Percentiles rank a stretch among this genome's conserved stretches.
phyloP scores from a whole-genome alignment of 1,284 basidiomycete genomes.

The Quambalaria eucalypti region DNA sequence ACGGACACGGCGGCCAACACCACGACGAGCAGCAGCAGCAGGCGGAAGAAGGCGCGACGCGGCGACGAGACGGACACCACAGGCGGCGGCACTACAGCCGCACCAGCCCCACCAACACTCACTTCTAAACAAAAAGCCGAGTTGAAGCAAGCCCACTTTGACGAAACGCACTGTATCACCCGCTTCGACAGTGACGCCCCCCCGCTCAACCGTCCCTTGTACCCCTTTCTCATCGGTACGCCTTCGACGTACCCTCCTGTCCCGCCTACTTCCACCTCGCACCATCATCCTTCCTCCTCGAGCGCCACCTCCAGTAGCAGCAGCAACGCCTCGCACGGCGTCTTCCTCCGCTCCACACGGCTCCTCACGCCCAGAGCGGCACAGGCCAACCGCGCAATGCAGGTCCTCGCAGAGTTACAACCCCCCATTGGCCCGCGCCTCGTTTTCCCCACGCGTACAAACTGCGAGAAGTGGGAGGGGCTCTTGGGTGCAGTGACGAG shows the following conservation, averaged over 20 bases:
- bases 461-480: constrained; percentile 46
- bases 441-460: constrained; percentile 40
- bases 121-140: constrained; percentile 30
- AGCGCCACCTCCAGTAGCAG: constrained; percentile 19
- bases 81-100: neutral
- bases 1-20: neutral
- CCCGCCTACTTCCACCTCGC: too few species aligned
- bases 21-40: neutral
- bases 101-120: constrained; percentile 14
- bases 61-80: neutral
- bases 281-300: too few species aligned
- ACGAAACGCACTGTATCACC: constrained; percentile 39
- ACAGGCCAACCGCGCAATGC: constrained; percentile 24
- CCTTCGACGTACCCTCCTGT: constrained; percentile 36
- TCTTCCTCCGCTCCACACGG: constrained; percentile 40
- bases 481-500: constrained; percentile 43
- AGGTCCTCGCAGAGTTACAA: constrained; percentile 31
- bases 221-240: constrained; percentile 41
- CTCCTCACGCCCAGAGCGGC: constrained; percentile 39
- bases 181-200: constrained; percentile 25
- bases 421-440: constrained; percentile 33
- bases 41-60: neutral
- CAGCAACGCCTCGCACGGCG: too few species aligned
- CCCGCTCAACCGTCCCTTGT: constrained; percentile 17
- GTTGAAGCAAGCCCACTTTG: constrained; percentile 33